phyloP scores from a whole-genome alignment of 2,329 filamentous ascomycete species.

The Metarhizium rileyi region DNA sequence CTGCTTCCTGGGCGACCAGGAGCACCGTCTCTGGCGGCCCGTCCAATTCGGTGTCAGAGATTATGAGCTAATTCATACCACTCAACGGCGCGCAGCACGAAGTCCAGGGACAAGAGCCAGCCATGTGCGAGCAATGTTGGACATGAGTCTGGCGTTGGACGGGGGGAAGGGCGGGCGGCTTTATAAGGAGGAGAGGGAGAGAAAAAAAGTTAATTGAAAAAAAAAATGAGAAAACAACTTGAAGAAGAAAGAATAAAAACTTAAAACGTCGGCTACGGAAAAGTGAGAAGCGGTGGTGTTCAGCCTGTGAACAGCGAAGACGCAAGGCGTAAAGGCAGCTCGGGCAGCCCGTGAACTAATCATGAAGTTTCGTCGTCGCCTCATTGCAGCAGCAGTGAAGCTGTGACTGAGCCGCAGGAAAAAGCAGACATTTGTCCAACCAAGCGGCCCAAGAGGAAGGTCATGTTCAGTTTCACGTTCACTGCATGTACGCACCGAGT shows the following conservation, averaged over 20 bases:
- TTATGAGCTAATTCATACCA: background rate
- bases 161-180: too few species aligned
- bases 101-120: too few species aligned
- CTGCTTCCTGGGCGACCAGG: background rate
- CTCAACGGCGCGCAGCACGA: background rate
- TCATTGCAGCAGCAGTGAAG: background rate
- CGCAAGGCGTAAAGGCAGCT: background rate
- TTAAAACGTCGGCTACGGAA: too few species aligned
- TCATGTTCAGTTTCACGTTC: background rate
- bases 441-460: background rate
- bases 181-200: too few species aligned
- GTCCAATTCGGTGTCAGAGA: background rate
- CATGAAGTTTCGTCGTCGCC: background rate
- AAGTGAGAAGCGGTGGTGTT: too few species aligned
- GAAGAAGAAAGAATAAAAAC: too few species aligned
- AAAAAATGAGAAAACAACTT: too few species aligned
- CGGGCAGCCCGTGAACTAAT: background rate
- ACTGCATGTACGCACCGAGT: background rate
- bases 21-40: too few species aligned
- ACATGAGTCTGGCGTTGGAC: too few species aligned
- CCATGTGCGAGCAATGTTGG: too few species aligned
- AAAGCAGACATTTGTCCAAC: background rate
- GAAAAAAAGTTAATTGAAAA: too few species aligned
- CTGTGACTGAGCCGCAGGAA: background rate
- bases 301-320: too few species aligned